Percentiles rank a stretch among this genome's conserved stretches.
phyloP scores from a whole-genome alignment of 2,329 filamentous ascomycete species.

The Alternaria dauci region DNA sequence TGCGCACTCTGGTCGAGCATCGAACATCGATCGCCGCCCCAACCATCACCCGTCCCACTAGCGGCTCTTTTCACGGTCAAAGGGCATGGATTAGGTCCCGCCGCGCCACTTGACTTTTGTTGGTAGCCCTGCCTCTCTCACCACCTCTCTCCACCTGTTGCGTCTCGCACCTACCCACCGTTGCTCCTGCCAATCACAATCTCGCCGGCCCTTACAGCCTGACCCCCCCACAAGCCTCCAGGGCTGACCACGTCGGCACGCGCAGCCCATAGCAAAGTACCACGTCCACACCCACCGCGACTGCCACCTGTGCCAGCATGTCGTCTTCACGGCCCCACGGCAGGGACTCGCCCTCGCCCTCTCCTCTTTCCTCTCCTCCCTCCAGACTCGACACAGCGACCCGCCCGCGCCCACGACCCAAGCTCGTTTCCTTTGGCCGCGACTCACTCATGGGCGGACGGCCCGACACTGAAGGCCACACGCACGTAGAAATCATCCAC shows the following conservation, averaged over 20 bases:
- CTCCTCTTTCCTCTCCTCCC: slow-evolving; percentile 24
- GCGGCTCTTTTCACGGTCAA: slow-evolving; percentile 9
- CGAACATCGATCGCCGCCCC: background rate
- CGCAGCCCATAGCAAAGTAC: slow-evolving; percentile 19
- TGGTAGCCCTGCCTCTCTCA: slow-evolving; percentile 17
- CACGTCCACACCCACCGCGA: slow-evolving; percentile 14
- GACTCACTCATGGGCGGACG: slow-evolving; percentile 32
- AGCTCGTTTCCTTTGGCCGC: slow-evolving; percentile 49
- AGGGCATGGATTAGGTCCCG: slow-evolving; percentile 3
- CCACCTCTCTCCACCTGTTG: slow-evolving; percentile 14
- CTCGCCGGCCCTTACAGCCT: slow-evolving; percentile 13
- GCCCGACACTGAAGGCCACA: slow-evolving; percentile 24
- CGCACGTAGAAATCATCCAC: slow-evolving; percentile 40
- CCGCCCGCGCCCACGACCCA: slow-evolving; percentile 34
- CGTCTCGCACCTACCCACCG: slow-evolving; percentile 4
- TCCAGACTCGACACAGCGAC: slow-evolving; percentile 30
- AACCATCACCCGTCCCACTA: slow-evolving; percentile 13
- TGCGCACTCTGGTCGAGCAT: background rate
- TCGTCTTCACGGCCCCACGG: slow-evolving; percentile 14
- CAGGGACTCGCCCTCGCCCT: slow-evolving; percentile 23
- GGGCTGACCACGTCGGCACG: slow-evolving; percentile 26
- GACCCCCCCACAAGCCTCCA: slow-evolving; percentile 4
- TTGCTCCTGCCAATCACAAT: slow-evolving; percentile 27
- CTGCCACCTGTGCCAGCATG: slow-evolving; percentile 19
- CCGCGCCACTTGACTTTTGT: slow-evolving; percentile 8